Base-by-base conservation (phyloP, 768 basidiomycete genomes). In the Lactarius indigo region DNA sequence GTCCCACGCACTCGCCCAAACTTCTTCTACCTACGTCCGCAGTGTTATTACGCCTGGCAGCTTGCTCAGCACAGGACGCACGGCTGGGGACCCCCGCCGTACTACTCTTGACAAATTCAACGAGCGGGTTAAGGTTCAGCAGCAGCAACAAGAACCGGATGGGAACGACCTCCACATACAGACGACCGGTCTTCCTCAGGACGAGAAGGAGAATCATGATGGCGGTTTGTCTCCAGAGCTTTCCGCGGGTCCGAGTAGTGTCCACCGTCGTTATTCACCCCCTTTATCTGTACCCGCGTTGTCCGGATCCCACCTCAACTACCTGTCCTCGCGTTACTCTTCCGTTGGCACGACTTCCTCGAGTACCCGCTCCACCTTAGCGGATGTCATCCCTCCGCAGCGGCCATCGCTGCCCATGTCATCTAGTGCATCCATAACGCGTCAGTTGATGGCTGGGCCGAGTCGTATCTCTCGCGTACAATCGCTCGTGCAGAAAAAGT, bases 51-150 rank as follows among this genome's bases (percentile, higher is more conserved):
- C 35, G 72, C 57, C 69, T 3, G 70, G 68, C 18, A 76, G 78
- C 9, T 72, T 78, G 23, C 78, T 76, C 50, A 70, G 76, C 26
- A 74, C 78, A 17, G 75, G 73, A 33, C 78, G 79, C 33, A 74
- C 76, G 64, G 60, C 78, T 30, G 74, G 70, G 47, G 71, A 76
- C 33, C 76, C 78, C 50, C 78, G 78, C 54, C 78, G 78, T 47
- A 65, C 79, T 64, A 79, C 78, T 17, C 75, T 78, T 33, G 78
- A 79, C 37, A 75, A 79, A 23, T 68, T 75, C 44, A 76, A 75
- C 54, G 81, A 82, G 56, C 58, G 64, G 39, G 50, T 69, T 37
- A 61, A 68, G 64, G 31, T 67, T 12, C 59, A 57, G 28, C 65
- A 61, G 26, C 44, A 30, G 42, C 65, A 68, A 59, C 64, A 61